Conservation (phyloP, 2,329 filamentous ascomycete genomes). For the Cryphonectria carpinicola region DNA sequence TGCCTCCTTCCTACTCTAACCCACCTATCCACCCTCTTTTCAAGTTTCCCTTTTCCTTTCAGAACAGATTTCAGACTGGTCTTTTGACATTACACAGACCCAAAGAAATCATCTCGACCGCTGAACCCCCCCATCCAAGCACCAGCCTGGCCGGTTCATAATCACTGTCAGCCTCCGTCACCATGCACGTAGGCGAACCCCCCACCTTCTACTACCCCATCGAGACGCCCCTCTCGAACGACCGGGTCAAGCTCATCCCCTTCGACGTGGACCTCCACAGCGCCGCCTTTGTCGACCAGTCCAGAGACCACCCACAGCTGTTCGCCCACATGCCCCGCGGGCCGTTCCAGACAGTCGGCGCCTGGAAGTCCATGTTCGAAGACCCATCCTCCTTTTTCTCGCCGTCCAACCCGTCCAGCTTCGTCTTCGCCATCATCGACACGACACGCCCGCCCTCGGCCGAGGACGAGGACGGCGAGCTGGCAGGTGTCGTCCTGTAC, state of each 20-base stretch:
- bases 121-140: background rate
- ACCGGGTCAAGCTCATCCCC: conserved; percentile 30
- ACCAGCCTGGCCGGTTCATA: background rate
- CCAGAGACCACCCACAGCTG: conserved; percentile 28
- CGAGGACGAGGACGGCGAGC: conserved; percentile 36
- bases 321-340: conserved; percentile 32
- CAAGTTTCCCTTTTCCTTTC: background rate
- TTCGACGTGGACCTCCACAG: conserved; percentile 31
- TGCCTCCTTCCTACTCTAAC: background rate
- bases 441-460: conserved; percentile 33
- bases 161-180: background rate
- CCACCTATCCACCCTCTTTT: background rate
- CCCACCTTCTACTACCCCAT: conserved; percentile 21
- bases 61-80: background rate
- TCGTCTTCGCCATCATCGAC: conserved; percentile 37
- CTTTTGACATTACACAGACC: background rate
- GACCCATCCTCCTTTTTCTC: conserved; percentile 18
- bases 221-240: conserved; percentile 32
- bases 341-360: conserved; percentile 28
- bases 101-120: background rate
- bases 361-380: conserved; percentile 28
- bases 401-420: conserved; percentile 22
- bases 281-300: conserved; percentile 20
- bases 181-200: background rate
- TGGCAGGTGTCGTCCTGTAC: conserved; percentile 38